Evolutionary conservation across 345 rosid genomes (phyloP), one percentile per base, ranked within the genome.

Genomic region (Populus ilicifolia): DNA sequence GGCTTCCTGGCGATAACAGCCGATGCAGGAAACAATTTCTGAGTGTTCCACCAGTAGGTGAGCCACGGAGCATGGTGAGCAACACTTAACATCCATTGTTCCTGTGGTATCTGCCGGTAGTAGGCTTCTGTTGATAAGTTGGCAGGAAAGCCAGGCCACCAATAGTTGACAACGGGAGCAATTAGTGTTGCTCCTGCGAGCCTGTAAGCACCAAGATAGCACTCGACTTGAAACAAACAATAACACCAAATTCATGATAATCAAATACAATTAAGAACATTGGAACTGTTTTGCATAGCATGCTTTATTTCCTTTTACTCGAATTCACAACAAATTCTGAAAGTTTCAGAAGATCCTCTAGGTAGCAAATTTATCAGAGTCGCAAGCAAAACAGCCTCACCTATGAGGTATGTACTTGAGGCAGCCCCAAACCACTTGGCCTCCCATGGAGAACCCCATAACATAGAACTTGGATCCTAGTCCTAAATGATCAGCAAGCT

Each of bases 331-430:
- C 48, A 11, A 29, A 36, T 71, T 52, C 66, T 10, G 23, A 50
- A 30, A 23, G 72, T 20, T 33, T 33, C 12, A 35, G n/a, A 35
- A 33, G 50, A 18, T 33, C 48, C 18, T 10, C 67, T 16, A 30
- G 33, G 35, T 54, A 21, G 66, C 66, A 72, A 52, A 35, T 65
- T 43, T 30, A 65, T 20, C 39, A 41, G 16, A 63, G 29, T 27
- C 21, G 4, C 38, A 29, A 62, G 27, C 9, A 52, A 16, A 46
- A 18, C 30, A 61, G 2, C 16, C 35, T 30, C 39, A 76, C 83
- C 83, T 68, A 17, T 77, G 84, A 81, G 84, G 84, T 20, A 81
- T 81, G 67, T 81, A 81, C 43, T 81, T 81, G 25, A 81, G 84
- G 78, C 77, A 72, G 39, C 77, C 71, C 84, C 80, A 81, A 61